Conservation (phyloP, 2,329 filamentous ascomycete genomes). For the Lachnellula cervina region DNA sequence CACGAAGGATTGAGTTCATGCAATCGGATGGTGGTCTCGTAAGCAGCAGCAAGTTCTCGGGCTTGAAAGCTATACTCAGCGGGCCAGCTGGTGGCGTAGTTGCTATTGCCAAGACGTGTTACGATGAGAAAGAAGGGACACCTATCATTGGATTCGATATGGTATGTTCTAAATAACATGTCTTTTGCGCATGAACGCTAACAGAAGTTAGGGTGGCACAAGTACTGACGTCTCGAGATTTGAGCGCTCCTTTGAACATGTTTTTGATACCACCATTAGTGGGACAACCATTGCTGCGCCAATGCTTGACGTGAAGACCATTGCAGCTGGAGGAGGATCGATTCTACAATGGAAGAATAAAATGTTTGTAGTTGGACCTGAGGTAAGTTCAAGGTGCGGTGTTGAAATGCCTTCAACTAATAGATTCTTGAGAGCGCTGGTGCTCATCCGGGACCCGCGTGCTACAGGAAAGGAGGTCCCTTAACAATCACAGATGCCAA, state of each 20-base stretch:
- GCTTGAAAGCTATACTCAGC: conserved; percentile 58
- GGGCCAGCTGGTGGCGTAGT: conserved; percentile 65
- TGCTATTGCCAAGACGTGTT: conserved; percentile 60
- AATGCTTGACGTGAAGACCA: conserved; percentile 73
- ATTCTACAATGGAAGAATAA: conserved; percentile 63
- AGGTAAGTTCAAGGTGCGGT: conserved; percentile 28
- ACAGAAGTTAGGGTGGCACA: conserved; percentile 42
- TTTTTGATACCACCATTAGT: conserved; percentile 72
- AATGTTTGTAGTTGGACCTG: conserved; percentile 64
- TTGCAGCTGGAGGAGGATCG: conserved; percentile 36
- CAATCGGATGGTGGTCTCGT: conserved; percentile 41
- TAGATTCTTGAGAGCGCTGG: conserved; percentile 28
- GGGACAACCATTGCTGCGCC: conserved; percentile 73
- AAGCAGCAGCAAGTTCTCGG: conserved; percentile 53
- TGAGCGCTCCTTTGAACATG: conserved; percentile 61
- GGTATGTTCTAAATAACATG: conserved; percentile 28
- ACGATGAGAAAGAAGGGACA: conserved; percentile 56
- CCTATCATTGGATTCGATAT: conserved; percentile 69
- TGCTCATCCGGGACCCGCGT: conserved; percentile 86
- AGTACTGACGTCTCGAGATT: conserved; percentile 66
- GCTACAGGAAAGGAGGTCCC: conserved; percentile 83
- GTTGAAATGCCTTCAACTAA: neutral
- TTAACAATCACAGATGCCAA: conserved; percentile 89
- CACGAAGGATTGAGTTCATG: conserved; percentile 56
- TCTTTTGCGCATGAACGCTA: neutral